These are phyloP conservation scores for Agrocybe praecox DNA, from an alignment of 768 basidiomycete species.

Conservation along the genomic window DNA sequence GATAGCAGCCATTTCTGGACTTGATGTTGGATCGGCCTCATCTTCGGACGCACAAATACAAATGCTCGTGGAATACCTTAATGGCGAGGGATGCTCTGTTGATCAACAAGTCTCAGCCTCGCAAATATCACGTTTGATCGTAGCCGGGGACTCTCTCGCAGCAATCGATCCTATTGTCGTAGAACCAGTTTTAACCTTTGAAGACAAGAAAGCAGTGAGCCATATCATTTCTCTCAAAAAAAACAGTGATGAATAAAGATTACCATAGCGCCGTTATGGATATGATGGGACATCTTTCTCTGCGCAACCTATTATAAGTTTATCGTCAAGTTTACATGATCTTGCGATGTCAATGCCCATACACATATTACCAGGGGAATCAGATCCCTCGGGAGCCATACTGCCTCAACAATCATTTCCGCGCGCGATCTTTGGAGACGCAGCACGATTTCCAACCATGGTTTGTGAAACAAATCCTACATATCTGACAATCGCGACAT, in stretches of 20 bases:
- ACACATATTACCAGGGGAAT: slow-evolving; percentile 85
- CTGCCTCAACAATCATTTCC: slow-evolving; percentile 95
- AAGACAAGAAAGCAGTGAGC: slow-evolving; percentile 63
- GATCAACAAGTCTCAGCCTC: slow-evolving; percentile 67
- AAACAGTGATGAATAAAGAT: slow-evolving; percentile 6
- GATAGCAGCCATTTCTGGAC: slow-evolving; percentile 85
- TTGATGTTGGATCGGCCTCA: slow-evolving; percentile 71
- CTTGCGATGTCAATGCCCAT: slow-evolving; percentile 79
- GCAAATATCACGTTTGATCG: slow-evolving; percentile 80
- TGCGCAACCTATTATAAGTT: slow-evolving; percentile 69
- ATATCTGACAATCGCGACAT: slow-evolving; percentile 70
- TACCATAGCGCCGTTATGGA: slow-evolving; percentile 60
- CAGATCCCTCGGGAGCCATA: slow-evolving; percentile 87
- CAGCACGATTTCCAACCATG: slow-evolving; percentile 62
- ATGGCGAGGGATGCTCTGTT: slow-evolving; percentile 76
- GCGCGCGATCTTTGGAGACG: slow-evolving; percentile 83
- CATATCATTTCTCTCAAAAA: not conserved
- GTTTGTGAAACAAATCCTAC: slow-evolving; percentile 87
- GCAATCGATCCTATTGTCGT: slow-evolving; percentile 38
- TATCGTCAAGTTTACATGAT: slow-evolving; percentile 74
- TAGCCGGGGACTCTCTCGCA: slow-evolving; percentile 88
- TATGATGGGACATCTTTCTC: slow-evolving; percentile 71
- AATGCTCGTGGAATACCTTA: slow-evolving; percentile 88
- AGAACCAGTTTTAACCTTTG: slow-evolving; percentile 32
- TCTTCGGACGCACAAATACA: slow-evolving; percentile 75